Evolutionary conservation across 345 rosid genomes (phyloP).

Genomic region (Arabis alpina): DNA sequence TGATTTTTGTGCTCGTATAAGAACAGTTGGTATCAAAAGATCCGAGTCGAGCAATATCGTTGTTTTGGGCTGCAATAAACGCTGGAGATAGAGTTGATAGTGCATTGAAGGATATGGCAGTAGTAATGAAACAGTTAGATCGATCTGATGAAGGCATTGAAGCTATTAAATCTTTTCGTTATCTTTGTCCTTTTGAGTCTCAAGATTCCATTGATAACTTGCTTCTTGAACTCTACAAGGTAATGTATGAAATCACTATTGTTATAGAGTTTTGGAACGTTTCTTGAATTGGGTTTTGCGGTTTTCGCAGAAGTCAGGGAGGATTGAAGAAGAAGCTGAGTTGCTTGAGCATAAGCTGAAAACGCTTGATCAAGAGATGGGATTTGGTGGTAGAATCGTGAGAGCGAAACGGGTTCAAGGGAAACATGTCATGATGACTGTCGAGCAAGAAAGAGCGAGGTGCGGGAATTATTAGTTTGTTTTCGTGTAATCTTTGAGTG

Average conservation of each 20-base stretch:
- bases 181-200: constrained; percentile 69
- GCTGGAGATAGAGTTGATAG: constrained; percentile 77
- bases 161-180: constrained; percentile 76
- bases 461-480: constrained; percentile 6
- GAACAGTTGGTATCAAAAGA: constrained; percentile 66
- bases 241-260: constrained; percentile 8
- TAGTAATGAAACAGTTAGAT: constrained; percentile 71
- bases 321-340: constrained; percentile 79
- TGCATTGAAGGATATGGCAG: constrained; percentile 82
- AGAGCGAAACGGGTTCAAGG: constrained; percentile 77
- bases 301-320: constrained; percentile 68
- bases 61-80: constrained; percentile 87
- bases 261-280: constrained; percentile 13
- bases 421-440: constrained; percentile 62
- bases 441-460: constrained; percentile 81
- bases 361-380: constrained; percentile 58
- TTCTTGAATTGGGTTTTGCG: not conserved
- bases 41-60: constrained; percentile 61
- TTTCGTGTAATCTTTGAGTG: not conserved
- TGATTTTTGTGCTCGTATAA: constrained; percentile 14
- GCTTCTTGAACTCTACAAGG: constrained; percentile 77
- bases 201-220: constrained; percentile 79
- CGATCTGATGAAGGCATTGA: constrained; percentile 78
- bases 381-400: constrained; percentile 56
- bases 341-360: constrained; percentile 70